Evolutionary conservation across 2,329 filamentous ascomycete species (phyloP).

Genomic region (Aspergillus vadensis): DNA sequence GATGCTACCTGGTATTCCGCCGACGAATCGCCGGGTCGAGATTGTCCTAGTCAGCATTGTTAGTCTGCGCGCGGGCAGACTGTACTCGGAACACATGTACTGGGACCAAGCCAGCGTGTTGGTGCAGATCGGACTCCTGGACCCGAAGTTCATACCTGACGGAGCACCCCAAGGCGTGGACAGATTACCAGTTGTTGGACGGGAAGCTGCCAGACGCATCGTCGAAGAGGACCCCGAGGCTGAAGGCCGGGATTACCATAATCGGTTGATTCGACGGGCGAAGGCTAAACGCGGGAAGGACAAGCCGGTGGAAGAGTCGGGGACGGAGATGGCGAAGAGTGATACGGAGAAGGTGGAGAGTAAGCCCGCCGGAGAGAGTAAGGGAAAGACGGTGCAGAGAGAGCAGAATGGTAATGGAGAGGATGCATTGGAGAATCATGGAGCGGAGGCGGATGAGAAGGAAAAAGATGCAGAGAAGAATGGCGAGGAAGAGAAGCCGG

Average conservation of each 20-base stretch:
- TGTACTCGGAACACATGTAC: slow-evolving; percentile 61
- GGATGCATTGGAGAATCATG: neutral
- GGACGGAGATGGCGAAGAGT: slow-evolving; percentile 25
- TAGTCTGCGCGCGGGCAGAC: slow-evolving; percentile 54
- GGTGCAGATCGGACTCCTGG: slow-evolving; percentile 60
- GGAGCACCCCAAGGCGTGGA: slow-evolving; percentile 46
- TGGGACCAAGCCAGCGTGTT: slow-evolving; percentile 65
- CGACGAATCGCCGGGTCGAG: slow-evolving; percentile 60
- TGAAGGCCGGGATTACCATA: slow-evolving; percentile 39
- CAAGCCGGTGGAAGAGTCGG: slow-evolving; percentile 26
- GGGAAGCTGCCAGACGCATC: slow-evolving; percentile 43
- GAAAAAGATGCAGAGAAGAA: neutral
- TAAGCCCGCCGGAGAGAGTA: slow-evolving; percentile 12
- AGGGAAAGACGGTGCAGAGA: slow-evolving; percentile 27
- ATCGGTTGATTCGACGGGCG: slow-evolving; percentile 33
- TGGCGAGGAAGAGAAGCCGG: neutral
- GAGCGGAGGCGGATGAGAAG: neutral
- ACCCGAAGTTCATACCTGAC: slow-evolving; percentile 57
- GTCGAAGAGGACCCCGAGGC: slow-evolving; percentile 41
- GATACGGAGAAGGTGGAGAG: slow-evolving; percentile 19
- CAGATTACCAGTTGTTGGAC: slow-evolving; percentile 44
- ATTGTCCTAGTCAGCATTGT: slow-evolving; percentile 60
- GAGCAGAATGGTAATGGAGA: neutral
- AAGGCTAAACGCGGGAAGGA: slow-evolving; percentile 22
- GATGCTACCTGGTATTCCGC: slow-evolving; percentile 60